phyloP scores from a whole-genome alignment of 2,329 filamentous ascomycete genomes.

The Phaeosphaeria sp. region DNA sequence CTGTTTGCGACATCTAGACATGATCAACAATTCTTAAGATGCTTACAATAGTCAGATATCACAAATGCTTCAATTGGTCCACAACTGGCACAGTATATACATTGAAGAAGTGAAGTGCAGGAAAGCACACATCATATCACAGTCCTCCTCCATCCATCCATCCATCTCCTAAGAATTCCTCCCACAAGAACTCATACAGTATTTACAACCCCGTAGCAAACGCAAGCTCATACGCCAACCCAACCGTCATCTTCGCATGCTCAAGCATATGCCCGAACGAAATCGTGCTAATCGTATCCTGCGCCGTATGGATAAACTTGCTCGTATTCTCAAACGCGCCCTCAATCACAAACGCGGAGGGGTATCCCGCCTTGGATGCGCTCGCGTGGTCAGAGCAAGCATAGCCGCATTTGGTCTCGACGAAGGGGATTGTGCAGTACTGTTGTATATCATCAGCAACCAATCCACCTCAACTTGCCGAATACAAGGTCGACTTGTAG shows the following conservation, averaged over 20 bases:
- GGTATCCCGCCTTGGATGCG: conserved; percentile 74
- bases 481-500: no score
- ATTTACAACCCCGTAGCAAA: conserved; percentile 54
- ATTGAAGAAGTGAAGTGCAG: not conserved
- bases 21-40: not conserved
- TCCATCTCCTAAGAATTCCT: not conserved
- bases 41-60: no score
- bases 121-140: not conserved
- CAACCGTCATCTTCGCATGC: conserved; percentile 82
- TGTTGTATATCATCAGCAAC: conserved; percentile 27
- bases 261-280: conserved; percentile 89
- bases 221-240: conserved; percentile 80
- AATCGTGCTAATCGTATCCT: conserved; percentile 71
- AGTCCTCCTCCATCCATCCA: no score
- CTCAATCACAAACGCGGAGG: conserved; percentile 77
- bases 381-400: conserved; percentile 78
- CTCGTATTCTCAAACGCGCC: conserved; percentile 67
- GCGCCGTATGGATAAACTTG: conserved; percentile 70
- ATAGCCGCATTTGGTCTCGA: conserved; percentile 87
- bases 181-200: no score
- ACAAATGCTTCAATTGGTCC: not conserved
- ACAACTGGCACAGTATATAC: not conserved
- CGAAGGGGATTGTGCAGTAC: conserved; percentile 86
- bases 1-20: no score
- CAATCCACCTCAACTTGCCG: no score